Conservation (phyloP, 176 grass and related monocot species). For the Alopecurus myosuroides region DNA sequence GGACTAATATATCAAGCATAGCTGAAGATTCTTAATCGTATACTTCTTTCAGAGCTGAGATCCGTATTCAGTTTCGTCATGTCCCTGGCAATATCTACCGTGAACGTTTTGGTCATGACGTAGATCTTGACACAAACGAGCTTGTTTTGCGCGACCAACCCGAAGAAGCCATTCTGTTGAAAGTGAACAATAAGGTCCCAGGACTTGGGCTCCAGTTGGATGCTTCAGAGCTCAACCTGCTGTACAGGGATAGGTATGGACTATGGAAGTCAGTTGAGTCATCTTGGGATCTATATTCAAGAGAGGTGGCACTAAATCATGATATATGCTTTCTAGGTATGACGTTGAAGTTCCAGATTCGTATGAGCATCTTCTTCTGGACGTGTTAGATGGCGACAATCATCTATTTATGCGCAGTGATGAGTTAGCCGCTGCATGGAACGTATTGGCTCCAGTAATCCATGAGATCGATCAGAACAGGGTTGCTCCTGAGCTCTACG, state of each 20-base stretch:
- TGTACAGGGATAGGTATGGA: conserved; percentile 79
- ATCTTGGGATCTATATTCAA: not conserved
- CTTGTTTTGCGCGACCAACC: conserved; percentile 83
- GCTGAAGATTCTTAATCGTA: not conserved
- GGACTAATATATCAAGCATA: conserved; percentile 2
- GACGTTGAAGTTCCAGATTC: conserved; percentile 79
- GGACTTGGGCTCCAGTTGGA: conserved; percentile 85
- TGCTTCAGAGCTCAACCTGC: conserved; percentile 93
- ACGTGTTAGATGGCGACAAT: conserved; percentile 83
- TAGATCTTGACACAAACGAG: conserved; percentile 86
- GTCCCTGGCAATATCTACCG: conserved; percentile 92
- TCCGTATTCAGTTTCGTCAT: conserved; percentile 95
- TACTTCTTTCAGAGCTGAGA: conserved; percentile 70
- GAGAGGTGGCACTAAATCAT: conserved; percentile 2
- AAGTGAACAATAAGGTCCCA: conserved; percentile 93
- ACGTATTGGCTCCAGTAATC: conserved; percentile 66
- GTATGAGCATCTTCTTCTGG: conserved; percentile 90
- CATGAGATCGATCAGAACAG: conserved; percentile 72
- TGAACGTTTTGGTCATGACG: conserved; percentile 73
- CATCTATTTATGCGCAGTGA: conserved; percentile 97
- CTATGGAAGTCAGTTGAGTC: conserved; percentile 6
- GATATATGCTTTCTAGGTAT: conserved; percentile 48
- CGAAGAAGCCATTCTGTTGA: conserved; percentile 85
- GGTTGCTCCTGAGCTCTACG: conserved; percentile 76
- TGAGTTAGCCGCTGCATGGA: conserved; percentile 81